These are phyloP conservation scores for Trypanosoma rangeli DNA, from an alignment of 208 protist species.

Conservation along the genomic window DNA sequence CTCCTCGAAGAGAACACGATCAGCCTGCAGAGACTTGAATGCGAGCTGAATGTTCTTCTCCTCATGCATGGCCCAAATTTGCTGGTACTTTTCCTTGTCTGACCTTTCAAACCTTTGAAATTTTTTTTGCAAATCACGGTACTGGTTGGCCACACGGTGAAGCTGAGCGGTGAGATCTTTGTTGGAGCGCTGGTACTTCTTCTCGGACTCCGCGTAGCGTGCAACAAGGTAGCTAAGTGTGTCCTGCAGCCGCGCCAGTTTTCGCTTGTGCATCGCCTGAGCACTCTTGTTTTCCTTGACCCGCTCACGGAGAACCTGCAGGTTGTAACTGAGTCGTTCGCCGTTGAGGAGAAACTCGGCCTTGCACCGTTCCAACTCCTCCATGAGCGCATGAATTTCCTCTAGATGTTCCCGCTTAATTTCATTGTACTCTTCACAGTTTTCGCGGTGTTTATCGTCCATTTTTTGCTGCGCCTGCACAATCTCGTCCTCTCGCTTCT, in stretches of 20 bases:
- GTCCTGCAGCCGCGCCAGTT: slow-evolving; percentile 87
- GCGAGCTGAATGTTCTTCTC: slow-evolving; percentile 88
- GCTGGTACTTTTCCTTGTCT: slow-evolving; percentile 92
- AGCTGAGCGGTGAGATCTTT: slow-evolving; percentile 94
- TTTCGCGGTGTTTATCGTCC: slow-evolving; percentile 75
- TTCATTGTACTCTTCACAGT: slow-evolving; percentile 84
- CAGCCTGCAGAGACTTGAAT: slow-evolving; percentile 88
- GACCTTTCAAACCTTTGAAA: slow-evolving; percentile 93
- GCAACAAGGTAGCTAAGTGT: slow-evolving; percentile 85
- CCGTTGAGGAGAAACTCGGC: slow-evolving; percentile 95
- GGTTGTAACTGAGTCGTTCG: slow-evolving; percentile 96
- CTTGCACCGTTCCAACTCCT: slow-evolving; percentile 95
- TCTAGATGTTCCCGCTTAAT: slow-evolving; percentile 71
- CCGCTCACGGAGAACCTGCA: slow-evolving; percentile 94
- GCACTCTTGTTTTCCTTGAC: slow-evolving; percentile 95
- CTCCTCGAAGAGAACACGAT: slow-evolving; percentile 96
- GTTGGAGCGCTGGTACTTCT: slow-evolving; percentile 90
- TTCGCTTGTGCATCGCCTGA: slow-evolving; percentile 93
- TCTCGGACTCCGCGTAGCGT: slow-evolving; percentile 92
- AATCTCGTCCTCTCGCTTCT: slow-evolving; percentile 74
- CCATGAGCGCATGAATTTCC: slow-evolving; percentile 90
- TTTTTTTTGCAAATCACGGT: slow-evolving; percentile 95
- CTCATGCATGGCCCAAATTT: slow-evolving; percentile 96
- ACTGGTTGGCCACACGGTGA: slow-evolving; percentile 92
- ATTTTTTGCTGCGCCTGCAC: slow-evolving; percentile 78